A percentile compares a stretch with the other conserved stretches of the same genome.
Evolutionary conservation across 768 basidiomycete genomes (phyloP).

Genomic region (Boletus bicolor): DNA sequence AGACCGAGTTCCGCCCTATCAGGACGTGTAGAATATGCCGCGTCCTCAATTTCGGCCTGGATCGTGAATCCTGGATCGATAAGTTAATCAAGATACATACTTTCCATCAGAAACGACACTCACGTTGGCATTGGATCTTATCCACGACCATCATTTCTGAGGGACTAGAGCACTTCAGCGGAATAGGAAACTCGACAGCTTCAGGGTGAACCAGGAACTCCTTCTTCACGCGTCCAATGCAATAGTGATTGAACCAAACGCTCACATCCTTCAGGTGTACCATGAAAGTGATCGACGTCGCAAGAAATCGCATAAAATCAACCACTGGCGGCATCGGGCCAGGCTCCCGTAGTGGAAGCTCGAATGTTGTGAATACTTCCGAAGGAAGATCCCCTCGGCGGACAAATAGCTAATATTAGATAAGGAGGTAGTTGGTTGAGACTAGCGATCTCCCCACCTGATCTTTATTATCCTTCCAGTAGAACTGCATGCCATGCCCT

Average conservation of each 20-base stretch:
- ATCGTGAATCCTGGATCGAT: conserved; percentile 59
- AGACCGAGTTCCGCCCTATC: conserved; percentile 36
- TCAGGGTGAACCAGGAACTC: conserved; percentile 35
- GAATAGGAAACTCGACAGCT: conserved; percentile 47
- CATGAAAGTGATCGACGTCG: conserved; percentile 93
- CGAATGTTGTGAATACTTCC: conserved; percentile 70
- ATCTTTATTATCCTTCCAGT: conserved; percentile 76
- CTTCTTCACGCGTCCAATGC: conserved; percentile 63
- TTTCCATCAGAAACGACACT: not conserved
- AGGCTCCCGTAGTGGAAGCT: conserved; percentile 79
- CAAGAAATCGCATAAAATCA: conserved; percentile 84
- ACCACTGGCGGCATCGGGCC: conserved; percentile 70
- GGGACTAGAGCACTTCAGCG: conserved; percentile 51
- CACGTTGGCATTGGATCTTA: conserved; percentile 41
- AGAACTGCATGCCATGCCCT: conserved; percentile 89
- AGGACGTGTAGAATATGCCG: no score
- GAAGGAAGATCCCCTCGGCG: conserved; percentile 59
- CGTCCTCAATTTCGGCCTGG: conserved; percentile 45
- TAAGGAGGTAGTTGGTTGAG: not conserved
- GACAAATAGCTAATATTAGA: conserved; percentile 59
- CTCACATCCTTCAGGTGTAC: conserved; percentile 65
- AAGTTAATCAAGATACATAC: not conserved
- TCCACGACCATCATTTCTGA: conserved; percentile 54
- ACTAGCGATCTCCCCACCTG: conserved; percentile 43
- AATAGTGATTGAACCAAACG: conserved; percentile 73